These are phyloP conservation scores for Hypomyces perniciosus DNA, from an alignment of 2,329 filamentous ascomycete genomes.

Conservation along the genomic window DNA sequence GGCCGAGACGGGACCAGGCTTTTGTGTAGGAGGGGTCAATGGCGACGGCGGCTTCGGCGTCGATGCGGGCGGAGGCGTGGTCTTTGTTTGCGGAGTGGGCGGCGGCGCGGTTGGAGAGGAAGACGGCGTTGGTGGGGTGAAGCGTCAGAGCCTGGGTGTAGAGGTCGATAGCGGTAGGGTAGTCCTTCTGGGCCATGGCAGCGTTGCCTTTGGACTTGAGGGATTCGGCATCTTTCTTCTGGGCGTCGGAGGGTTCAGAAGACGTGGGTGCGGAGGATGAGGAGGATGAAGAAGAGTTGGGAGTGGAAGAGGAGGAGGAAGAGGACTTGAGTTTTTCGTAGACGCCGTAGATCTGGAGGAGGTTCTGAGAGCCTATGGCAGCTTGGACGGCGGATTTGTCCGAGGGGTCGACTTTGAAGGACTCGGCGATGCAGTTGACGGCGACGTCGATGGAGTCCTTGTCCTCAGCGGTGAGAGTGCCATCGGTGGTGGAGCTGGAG, in stretches of 20 bases:
- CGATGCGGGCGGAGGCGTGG: conserved; percentile 75
- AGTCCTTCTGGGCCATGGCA: conserved; percentile 93
- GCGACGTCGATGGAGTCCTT: conserved; percentile 92
- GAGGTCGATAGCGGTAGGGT: conserved; percentile 70
- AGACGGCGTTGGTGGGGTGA: conserved; percentile 83
- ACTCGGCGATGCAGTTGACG: conserved; percentile 87
- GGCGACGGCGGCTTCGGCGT: conserved; percentile 84
- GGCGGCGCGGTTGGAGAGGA: conserved; percentile 94
- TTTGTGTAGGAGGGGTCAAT: conserved; percentile 94
- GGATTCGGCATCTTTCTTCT: conserved; percentile 76
- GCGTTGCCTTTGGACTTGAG: conserved; percentile 90
- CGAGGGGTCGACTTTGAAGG: conserved; percentile 87
- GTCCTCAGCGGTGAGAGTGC: conserved; percentile 82
- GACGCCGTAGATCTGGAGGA: conserved; percentile 86
- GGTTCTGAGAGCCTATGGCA: conserved; percentile 78
- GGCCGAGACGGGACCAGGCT: conserved; percentile 88
- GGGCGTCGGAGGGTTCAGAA: conserved; percentile 42
- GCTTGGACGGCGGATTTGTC: conserved; percentile 66
- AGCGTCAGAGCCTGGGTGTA: conserved; percentile 84
- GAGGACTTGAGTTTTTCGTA: conserved; percentile 86
- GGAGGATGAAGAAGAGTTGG: conserved; percentile 29
- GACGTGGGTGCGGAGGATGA: conserved; percentile 3
- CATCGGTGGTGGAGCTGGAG: conserved; percentile 74
- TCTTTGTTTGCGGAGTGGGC: conserved; percentile 81
- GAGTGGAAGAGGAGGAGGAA: conserved; percentile 26